Conservation (phyloP, 495 filamentous ascomycete genomes). For the Terfezia claveryi region DNA sequence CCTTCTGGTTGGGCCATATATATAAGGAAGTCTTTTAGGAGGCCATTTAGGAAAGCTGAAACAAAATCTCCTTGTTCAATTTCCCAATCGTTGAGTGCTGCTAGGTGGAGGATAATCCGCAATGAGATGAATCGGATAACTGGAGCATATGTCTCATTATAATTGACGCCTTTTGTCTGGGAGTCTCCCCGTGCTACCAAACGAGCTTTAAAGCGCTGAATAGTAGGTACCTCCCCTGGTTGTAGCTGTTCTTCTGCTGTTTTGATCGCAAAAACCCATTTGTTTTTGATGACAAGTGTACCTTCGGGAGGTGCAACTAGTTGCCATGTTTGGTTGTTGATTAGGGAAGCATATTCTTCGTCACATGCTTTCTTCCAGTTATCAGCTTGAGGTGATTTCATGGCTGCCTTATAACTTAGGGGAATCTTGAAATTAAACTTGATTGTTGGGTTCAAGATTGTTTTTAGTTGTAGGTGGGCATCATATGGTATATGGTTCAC, state of each 20-base stretch:
- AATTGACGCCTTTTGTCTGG: neutral
- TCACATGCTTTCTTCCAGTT: too few relatives aligned
- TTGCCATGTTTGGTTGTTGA: too few relatives aligned
- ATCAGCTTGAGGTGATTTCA: too few relatives aligned
- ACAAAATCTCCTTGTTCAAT: neutral
- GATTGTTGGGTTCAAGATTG: too few relatives aligned
- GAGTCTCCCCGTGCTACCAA: neutral
- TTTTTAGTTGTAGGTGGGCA: too few relatives aligned
- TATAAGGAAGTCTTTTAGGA: neutral
- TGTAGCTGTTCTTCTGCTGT: neutral
- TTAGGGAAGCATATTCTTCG: too few relatives aligned
- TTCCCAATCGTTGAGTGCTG: neutral
- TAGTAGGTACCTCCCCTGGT: neutral
- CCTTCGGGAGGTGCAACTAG: too few relatives aligned
- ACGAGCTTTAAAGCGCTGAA: neutral
- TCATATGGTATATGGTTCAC: too few relatives aligned
- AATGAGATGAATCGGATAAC: neutral
- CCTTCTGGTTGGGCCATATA: neutral
- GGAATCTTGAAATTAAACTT: too few relatives aligned
- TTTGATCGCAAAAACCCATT: too few relatives aligned
- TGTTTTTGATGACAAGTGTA: too few relatives aligned
- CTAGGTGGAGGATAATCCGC: neutral
- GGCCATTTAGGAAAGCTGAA: neutral
- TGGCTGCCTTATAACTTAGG: too few relatives aligned
- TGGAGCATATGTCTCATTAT: neutral